phyloP scores from a whole-genome alignment of 805 yeast genomes.

The Starmerella sp. region DNA sequence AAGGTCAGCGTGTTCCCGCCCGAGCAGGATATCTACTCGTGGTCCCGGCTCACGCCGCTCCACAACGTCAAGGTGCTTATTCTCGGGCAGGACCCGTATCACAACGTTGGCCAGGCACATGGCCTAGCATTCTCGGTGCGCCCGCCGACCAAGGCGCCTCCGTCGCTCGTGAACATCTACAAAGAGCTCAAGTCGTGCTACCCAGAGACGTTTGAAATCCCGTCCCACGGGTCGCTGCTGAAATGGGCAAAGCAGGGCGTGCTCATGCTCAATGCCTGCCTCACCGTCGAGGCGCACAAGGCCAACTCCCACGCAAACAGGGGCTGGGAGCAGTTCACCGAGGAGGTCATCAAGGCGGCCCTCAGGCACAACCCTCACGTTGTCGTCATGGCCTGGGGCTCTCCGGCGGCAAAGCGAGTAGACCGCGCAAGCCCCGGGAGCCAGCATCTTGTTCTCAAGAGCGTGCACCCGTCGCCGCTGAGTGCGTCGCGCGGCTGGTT shows the following conservation, averaged over 20 bases:
- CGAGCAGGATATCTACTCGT: slow-evolving; percentile 63
- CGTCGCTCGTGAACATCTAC: slow-evolving; percentile 76
- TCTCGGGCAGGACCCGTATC: slow-evolving; percentile 95
- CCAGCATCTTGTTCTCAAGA: slow-evolving; percentile 41
- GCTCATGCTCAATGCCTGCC: slow-evolving; percentile 69
- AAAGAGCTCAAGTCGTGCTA: slow-evolving; percentile 59
- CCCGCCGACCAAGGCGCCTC: slow-evolving; percentile 78
- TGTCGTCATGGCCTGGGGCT: slow-evolving; percentile 73
- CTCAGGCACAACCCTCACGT: slow-evolving; percentile 34
- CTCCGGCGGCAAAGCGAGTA: slow-evolving; percentile 57
- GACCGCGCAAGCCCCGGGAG: slow-evolving; percentile 30
- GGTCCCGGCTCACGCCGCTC: slow-evolving; percentile 81
- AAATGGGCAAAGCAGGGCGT: slow-evolving; percentile 87
- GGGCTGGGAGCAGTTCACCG: slow-evolving; percentile 93
- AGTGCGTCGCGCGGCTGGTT: slow-evolving; percentile 85
- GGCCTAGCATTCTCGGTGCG: slow-evolving; percentile 89
- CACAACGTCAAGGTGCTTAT: slow-evolving; percentile 62
- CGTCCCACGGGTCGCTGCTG: slow-evolving; percentile 58
- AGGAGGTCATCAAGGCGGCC: slow-evolving; percentile 47
- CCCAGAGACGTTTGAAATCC: slow-evolving; percentile 50
- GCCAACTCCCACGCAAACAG: slow-evolving; percentile 83
- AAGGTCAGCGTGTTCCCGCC: slow-evolving; percentile 68
- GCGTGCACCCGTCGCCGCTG: slow-evolving; percentile 92
- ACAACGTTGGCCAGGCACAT: slow-evolving; percentile 85
- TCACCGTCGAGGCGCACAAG: slow-evolving; percentile 85